phyloP scores from a whole-genome alignment of 2,329 filamentous ascomycete genomes.

The Exophiala phaeomuriformis region DNA sequence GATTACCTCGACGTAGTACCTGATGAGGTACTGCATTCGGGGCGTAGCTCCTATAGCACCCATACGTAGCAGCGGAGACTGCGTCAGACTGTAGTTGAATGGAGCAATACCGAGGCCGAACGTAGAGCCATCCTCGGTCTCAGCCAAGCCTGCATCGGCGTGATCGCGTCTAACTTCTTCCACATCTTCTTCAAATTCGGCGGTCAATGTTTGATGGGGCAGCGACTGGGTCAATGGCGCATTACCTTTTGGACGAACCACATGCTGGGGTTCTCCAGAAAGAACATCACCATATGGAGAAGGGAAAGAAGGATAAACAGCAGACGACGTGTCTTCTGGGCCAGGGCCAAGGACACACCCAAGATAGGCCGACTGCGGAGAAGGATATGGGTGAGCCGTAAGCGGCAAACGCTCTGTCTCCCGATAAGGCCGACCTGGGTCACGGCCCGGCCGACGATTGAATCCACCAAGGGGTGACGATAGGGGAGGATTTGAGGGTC shows the following conservation, averaged over 20 bases:
- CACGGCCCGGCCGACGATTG: not conserved
- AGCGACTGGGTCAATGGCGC: not conserved
- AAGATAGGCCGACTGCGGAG: constrained; percentile 16
- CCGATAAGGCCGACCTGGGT: constrained; percentile 1
- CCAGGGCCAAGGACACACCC: constrained; percentile 11
- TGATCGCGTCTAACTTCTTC: constrained; percentile 23
- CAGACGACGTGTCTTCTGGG: constrained; percentile 2
- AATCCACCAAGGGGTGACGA: constrained; percentile 2
- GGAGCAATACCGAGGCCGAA: constrained; percentile 5
- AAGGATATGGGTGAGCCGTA: constrained; percentile 6
- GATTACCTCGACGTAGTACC: constrained; percentile 90
- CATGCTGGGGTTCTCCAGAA: constrained; percentile 3
- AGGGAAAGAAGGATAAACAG: constrained; percentile 7
- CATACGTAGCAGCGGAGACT: constrained; percentile 18
- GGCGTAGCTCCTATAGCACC: constrained; percentile 54
- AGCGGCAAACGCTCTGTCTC: constrained; percentile 7
- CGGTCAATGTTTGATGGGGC: not conserved
- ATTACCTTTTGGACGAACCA: constrained; percentile 1
- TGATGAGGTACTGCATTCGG: constrained; percentile 80
- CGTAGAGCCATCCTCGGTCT: constrained; percentile 13
- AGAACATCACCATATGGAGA: constrained; percentile 6
- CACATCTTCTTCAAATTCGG: constrained; percentile 26
- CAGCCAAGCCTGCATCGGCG: constrained; percentile 15
- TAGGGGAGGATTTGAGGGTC: not conserved
- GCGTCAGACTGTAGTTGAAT: constrained; percentile 13